These are phyloP conservation scores for Secale cereale DNA, from an alignment of 176 grass and related monocot genomes.

Conservation along the genomic window DNA sequence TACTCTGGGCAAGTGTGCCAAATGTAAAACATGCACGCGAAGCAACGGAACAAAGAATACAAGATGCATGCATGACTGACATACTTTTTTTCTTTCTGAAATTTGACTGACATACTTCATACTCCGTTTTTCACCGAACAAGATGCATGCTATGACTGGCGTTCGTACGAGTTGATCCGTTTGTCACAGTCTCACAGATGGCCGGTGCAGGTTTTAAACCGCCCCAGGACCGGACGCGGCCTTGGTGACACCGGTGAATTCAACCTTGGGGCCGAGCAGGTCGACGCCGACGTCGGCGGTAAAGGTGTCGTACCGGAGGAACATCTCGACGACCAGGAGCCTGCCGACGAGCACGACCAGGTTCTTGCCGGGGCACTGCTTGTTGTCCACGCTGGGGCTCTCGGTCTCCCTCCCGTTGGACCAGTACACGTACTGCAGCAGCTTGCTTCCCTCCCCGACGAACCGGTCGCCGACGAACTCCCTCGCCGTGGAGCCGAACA, in stretches of 20 bases:
- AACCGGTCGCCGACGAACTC: constrained; percentile 62
- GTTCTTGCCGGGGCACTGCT: constrained; percentile 75
- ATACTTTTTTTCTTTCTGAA: too few relatives aligned
- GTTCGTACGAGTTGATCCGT: too few relatives aligned
- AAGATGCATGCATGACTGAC: too few relatives aligned
- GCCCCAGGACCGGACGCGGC: constrained; percentile 21
- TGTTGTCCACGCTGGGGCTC: constrained; percentile 45
- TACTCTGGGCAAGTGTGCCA: too few relatives aligned
- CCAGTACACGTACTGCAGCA: constrained; percentile 68
- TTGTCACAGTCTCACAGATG: too few relatives aligned
- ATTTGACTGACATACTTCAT: too few relatives aligned
- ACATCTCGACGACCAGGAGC: constrained; percentile 59
- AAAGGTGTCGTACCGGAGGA: constrained; percentile 81
- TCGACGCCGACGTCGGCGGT: constrained; percentile 21
- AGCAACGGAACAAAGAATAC: too few relatives aligned
- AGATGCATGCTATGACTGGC: too few relatives aligned
- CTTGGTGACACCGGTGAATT: constrained; percentile 48
- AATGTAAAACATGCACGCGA: too few relatives aligned
- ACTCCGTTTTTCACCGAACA: too few relatives aligned
- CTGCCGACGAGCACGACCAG: constrained; percentile 64
- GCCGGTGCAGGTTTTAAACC: too few relatives aligned
- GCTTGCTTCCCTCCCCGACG: constrained; percentile 57
- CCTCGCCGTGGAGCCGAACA: constrained; percentile 41
- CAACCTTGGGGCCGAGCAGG: constrained; percentile 42
- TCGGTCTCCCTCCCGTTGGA: constrained; percentile 67